Base-by-base conservation (phyloP, 257 asterid species). In the Solanum stenotomum region DNA sequence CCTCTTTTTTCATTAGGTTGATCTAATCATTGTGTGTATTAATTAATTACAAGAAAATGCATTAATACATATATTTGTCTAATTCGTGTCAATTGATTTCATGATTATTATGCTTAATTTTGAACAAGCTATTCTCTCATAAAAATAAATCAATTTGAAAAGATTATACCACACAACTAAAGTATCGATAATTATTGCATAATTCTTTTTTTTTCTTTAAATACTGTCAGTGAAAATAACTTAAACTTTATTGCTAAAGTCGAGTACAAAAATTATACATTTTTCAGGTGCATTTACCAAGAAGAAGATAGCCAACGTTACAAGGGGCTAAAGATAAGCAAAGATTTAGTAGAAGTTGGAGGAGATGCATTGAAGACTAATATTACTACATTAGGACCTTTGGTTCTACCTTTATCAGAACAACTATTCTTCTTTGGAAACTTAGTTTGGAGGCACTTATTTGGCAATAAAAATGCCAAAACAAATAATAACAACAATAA, bases 311-410 rank as follows among this genome's bases (percentile, higher is more conserved):
- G 90, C 63, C 91, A 97, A 85, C 88, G 91, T 10, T 91, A 90
- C 91, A 95, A 94, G 88, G 99, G 99, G 2, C 72, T 97, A 15
- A 93, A 87, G 65, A 89, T 95, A 75, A 96, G 98, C 93, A 96
- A 91, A 87, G 99, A 97, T 37, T 63, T 96, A 85, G 91, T 94
- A 1, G 98, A 95, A 89, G 89, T 97, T 0, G 99, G 98, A 0
- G 99, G 98, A 0, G 97, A 97, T 34, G 99, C 99, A 11, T 88
- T 97, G 87, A 97, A 97, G 90, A 93, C 99, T 14, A 95, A 95
- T 95, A 95, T 95, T 93, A 95, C 98, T 7, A 95, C 98, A 10
- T 89, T 95, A n/a, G 98, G 98, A 7, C 98, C 98, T 10, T 91
- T 95, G 5, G 98, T 94, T 49, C 89, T 94, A 20, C 98, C 96